Evolutionary conservation across 441 rosid genomes (phyloP), one percentile per base, ranked within the genome.

Genomic region (Mallotus repandus): DNA sequence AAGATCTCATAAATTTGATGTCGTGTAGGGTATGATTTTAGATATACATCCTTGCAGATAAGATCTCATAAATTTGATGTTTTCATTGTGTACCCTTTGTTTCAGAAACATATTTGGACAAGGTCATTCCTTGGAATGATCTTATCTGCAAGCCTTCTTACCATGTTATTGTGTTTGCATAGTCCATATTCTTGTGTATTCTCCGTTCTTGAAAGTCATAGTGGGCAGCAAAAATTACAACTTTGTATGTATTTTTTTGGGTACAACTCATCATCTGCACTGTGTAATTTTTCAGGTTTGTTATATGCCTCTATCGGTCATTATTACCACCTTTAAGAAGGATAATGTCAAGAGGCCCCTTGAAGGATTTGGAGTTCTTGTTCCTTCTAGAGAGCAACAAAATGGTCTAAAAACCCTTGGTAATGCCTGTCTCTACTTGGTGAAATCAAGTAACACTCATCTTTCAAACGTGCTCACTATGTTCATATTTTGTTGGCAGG

Each of bases 321-420:
- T 95, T 55, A 87, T 91, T 77, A 93, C 97, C 16, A 80, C 96
- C 74, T 95, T 95, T 79, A 84, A 84, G 80, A 95, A 91, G 84
- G 91, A 92, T 84, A 88, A 87, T 64, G 93, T 95, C 82, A 91
- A 88, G 85, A 87, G 80, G 65, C 97, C 99, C 49, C 92, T 92
- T 9, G 91, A 89, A 89, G 98, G 99, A 63, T 95, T 95, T 83
- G 99, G 99, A 67, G 92, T 95, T 83, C 97, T 95, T 66, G 81
- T 95, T 80, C 98, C 99, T 60, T 87, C 98, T 15, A 90, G 79
- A 78, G 99, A 95, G 84, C 91, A 90, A 80, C 77, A 86, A 55
- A 87, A 88, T 82, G 99, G 99, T 66, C 80, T 95, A 77, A 89
- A 77, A 87, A 95, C 95, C 84, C 91, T 93, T 63, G 98, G 98